Evolutionary conservation across 2,329 filamentous ascomycete species (phyloP), one percentile per base, ranked within the genome.

Genomic region (Cladophialophora carrionii): DNA sequence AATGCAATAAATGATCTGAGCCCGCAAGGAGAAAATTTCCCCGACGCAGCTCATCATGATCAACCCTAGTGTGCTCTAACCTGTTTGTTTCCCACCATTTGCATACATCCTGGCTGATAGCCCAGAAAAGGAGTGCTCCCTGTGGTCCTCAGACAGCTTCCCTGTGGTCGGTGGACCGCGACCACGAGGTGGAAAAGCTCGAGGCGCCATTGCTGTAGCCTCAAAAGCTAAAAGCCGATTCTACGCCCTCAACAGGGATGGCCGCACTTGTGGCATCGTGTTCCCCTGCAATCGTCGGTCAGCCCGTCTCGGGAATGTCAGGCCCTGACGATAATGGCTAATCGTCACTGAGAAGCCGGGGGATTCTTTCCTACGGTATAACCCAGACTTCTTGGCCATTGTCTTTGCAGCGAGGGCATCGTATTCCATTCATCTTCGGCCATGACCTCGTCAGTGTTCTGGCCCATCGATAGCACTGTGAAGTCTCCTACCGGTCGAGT

Each of bases 381-480:
- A 81, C 79, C 79, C 79, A 81, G 26, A 74, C 72, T 68, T 79
- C 78, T 59, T 76, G 70, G 26, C 78, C 77, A 6, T 74, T 62
- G 2, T 64, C 66, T 57, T 71, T 62, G 63, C 79, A 81, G 20
- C 68, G 77, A 32, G 78, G 78, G 64, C 79, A 81, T 32, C 75
- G 74, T 22, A 79, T 75, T 65, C 79, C 79, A n/a, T 78, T 77
- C 79, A 81, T 80, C 78, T 80, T 65, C 52, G 48, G 52, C 26
- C 29, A 54, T 4, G 26, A 29, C 1, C 7, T 37, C 8, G 54
- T 67, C 48, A 67, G 65, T 63, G 29, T 59, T 58, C 52, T 58
- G 52, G 37, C 31, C 26, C 46, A 51, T 31, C 29, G 7, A 17
- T 9, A 17, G 31, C n/a, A 34, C 10, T 51, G 31, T 29, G 9